A percentile compares a stretch with the other conserved stretches of the same genome.
Conservation (phyloP, 345 rosid species). For the Rhizophora apiculata region DNA sequence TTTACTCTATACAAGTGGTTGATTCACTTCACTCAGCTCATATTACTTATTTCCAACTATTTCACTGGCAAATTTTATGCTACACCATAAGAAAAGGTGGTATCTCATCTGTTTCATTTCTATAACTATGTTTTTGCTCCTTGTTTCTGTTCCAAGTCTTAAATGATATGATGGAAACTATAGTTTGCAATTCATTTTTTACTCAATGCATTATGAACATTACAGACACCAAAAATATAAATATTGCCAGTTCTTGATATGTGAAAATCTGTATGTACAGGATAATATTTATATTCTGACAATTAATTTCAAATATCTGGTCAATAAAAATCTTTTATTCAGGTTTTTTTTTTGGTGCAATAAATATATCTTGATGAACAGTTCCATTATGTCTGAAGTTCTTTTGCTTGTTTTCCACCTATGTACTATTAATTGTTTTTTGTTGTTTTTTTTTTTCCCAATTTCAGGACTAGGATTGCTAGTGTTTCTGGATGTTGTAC, state of each 20-base stretch:
- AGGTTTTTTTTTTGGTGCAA: background rate
- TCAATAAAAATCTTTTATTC: background rate
- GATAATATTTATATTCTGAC: background rate
- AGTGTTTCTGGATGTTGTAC: conserved; percentile 86
- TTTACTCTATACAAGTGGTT: conserved; percentile 11
- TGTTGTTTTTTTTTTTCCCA: background rate
- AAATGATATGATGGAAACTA: background rate
- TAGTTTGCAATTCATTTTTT: background rate
- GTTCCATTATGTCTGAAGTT: background rate
- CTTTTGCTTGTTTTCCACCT: conserved; percentile 3
- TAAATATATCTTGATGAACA: background rate
- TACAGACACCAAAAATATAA: no score
- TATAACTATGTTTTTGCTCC: background rate
- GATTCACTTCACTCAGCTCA: background rate
- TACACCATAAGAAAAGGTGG: conserved; percentile 1
- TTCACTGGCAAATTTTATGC: conserved; percentile 1
- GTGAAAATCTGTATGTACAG: background rate
- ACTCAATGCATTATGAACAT: background rate
- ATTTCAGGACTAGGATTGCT: conserved; percentile 73
- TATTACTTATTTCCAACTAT: conserved; percentile 1
- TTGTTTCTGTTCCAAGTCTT: background rate
- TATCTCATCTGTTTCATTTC: background rate
- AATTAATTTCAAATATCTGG: background rate
- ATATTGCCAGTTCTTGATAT: background rate
- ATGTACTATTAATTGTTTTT: background rate